phyloP scores from a whole-genome alignment of 2,329 filamentous ascomycete genomes.

The Trichophyton benhamiae region DNA sequence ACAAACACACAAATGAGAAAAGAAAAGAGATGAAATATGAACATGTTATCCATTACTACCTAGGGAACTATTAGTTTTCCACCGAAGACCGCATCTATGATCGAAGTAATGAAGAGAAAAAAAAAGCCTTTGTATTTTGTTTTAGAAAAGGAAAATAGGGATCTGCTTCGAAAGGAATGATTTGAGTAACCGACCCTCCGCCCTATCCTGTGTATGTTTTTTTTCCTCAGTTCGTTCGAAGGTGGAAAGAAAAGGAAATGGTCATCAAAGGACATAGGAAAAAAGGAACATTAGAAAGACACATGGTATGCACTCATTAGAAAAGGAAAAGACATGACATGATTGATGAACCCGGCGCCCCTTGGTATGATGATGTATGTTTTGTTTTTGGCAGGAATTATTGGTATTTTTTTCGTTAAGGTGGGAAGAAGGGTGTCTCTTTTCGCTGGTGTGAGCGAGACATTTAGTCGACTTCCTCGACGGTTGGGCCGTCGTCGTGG shows the following conservation, averaged over 20 bases:
- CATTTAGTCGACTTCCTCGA: constrained; percentile 54
- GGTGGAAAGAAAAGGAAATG: not conserved
- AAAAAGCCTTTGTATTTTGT: not conserved
- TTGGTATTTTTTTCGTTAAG: not conserved
- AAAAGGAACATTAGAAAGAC: constrained; percentile 2
- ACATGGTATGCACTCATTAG: constrained; percentile 7
- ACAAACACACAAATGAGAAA: not conserved
- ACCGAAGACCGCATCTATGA: not conserved
- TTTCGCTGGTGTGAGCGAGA: not conserved
- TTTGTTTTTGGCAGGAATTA: not conserved
- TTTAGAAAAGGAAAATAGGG: not conserved
- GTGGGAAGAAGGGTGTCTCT: not conserved
- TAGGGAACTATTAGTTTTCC: not conserved
- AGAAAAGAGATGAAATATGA: not conserved
- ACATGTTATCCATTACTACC: not conserved
- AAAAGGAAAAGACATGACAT: constrained; percentile 14
- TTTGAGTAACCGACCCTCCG: not conserved
- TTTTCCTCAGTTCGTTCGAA: not conserved
- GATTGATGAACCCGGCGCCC: constrained; percentile 10
- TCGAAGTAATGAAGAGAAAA: not conserved
- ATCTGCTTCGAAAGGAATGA: not conserved
- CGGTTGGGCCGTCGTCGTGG: constrained; percentile 49
- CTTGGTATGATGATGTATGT: not conserved
- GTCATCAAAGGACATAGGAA: constrained; percentile 1
- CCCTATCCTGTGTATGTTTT: constrained; percentile 1